Evolutionary conservation across 495 filamentous ascomycete species (phyloP).

Genomic region (Penicillium paradoxum): DNA sequence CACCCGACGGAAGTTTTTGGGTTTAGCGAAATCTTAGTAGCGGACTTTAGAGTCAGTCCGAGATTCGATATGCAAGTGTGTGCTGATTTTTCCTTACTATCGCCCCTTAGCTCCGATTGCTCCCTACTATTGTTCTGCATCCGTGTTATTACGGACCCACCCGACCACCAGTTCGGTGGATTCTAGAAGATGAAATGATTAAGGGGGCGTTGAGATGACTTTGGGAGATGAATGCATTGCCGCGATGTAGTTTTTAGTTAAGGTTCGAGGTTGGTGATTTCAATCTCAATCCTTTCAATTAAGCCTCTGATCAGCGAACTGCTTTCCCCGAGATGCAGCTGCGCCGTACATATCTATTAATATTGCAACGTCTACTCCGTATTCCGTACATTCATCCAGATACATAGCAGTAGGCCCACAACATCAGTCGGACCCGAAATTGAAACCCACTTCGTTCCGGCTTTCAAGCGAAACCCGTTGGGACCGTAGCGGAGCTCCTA

Average conservation of each 20-base stretch:
- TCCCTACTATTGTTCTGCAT: neutral
- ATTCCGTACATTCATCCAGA: neutral
- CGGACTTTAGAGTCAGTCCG: neutral
- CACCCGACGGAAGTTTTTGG: conserved; percentile 2
- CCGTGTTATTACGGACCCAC: neutral
- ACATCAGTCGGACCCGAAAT: conserved; percentile 17
- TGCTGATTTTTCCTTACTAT: conserved; percentile 2
- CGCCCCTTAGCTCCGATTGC: neutral
- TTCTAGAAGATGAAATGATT: neutral
- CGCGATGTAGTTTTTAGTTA: too few species aligned
- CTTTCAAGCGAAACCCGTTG: conserved; percentile 10
- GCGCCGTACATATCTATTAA: neutral
- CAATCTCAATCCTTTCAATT: neutral
- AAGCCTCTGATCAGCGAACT: neutral
- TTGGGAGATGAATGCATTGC: neutral
- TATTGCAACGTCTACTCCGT: neutral
- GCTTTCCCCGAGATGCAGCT: neutral
- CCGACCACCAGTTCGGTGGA: neutral
- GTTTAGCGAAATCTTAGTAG: neutral
- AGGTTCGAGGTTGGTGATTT: neutral
- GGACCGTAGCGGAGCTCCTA: conserved; percentile 18
- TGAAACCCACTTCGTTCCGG: conserved; percentile 12
- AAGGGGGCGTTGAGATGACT: neutral
- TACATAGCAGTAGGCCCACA: conserved; percentile 3
- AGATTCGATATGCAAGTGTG: conserved; percentile 1